Base-by-base conservation (phyloP, 208 protist genomes). In the Leishmania tropica region DNA sequence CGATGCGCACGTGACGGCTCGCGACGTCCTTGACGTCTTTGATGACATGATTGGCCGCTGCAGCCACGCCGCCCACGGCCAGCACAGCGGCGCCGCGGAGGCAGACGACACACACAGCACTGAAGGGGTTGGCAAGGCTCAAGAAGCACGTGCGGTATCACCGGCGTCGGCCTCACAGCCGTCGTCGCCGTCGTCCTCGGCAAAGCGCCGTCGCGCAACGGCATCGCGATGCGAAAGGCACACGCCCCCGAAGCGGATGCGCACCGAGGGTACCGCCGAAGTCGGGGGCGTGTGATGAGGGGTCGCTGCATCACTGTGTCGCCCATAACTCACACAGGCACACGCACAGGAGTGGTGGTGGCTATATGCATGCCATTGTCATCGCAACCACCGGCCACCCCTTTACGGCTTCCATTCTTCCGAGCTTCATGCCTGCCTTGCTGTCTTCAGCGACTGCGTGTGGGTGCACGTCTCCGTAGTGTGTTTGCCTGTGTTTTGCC, bases 1-100 rank as follows among this genome's bases (percentile, higher is more conserved):
- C 51, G 70, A 48, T n/a, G 82, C 82, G 62, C 82, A 45, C 53
- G 82, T 85, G 64, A 85, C 82, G 37, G 82, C 82, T 13, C 82
- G 82, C 51, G 82, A 85, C 78, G 58, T 76, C 3, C 78, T 85
- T 13, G 82, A 85, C 24, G 65, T 76, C 42, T 81, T 85, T 17
- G 82, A 85, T 71, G 78, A 74, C 31, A 45, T 85, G 47, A 75
- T 79, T 8, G 31, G 17, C 54, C 40, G 21, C 54, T 78, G 51
- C 75, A 45, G 56, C 75, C 35, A n/a, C 54, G 37, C 56, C 56
- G 56, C 56, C 31, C n/a, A 58, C 10, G 56, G 51, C 24, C 31
- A 60, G 11, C 48, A 21, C 60, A 54, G 71, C 47, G 7, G 21
- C 65, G 60, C 8, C 40, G 65, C 19, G 19, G 58, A 80, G 53